A percentile compares a stretch with the other conserved stretches of the same genome.
phyloP scores from a whole-genome alignment of 2,329 filamentous ascomycete genomes.

The Hysterium pulicare region DNA sequence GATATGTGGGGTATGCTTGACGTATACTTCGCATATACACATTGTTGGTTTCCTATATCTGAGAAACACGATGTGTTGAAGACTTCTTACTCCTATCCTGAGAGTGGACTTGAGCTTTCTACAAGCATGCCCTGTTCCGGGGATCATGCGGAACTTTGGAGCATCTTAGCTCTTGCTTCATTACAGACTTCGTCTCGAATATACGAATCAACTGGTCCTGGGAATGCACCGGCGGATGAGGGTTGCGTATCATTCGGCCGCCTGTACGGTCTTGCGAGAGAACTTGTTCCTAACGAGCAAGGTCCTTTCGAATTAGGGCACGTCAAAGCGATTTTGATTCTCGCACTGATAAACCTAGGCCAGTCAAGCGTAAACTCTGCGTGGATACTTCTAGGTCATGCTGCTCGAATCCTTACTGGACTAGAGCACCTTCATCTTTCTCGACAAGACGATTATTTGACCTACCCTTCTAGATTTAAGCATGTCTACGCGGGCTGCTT shows the following conservation, averaged over 20 bases:
- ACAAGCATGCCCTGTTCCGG: conserved; percentile 26
- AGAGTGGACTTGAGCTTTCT: conserved; percentile 37
- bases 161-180: conserved; percentile 42
- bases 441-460: conserved; percentile 16
- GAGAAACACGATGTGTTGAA: conserved; percentile 63
- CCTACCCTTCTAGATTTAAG: conserved; percentile 30
- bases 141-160: conserved; percentile 46
- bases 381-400: conserved; percentile 63
- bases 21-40: conserved; percentile 71
- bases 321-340: conserved; percentile 42
- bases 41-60: conserved; percentile 72
- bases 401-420: conserved; percentile 53
- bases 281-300: conserved; percentile 29
- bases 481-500: conserved; percentile 57
- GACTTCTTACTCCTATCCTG: conserved; percentile 54
- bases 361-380: conserved; percentile 56
- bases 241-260: conserved; percentile 5
- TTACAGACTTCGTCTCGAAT: conserved; percentile 20
- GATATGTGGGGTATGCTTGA: conserved; percentile 63
- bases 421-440: conserved; percentile 33
- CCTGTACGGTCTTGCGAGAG: conserved; percentile 26
- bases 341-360: conserved; percentile 63
- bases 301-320: conserved; percentile 37
- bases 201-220: background rate
- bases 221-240: background rate